Percentiles rank a stretch among this genome's conserved stretches.
These are phyloP conservation scores for Penicillium glabrum DNA, from an alignment of 2,329 filamentous ascomycete genomes.

Conservation along the genomic window DNA sequence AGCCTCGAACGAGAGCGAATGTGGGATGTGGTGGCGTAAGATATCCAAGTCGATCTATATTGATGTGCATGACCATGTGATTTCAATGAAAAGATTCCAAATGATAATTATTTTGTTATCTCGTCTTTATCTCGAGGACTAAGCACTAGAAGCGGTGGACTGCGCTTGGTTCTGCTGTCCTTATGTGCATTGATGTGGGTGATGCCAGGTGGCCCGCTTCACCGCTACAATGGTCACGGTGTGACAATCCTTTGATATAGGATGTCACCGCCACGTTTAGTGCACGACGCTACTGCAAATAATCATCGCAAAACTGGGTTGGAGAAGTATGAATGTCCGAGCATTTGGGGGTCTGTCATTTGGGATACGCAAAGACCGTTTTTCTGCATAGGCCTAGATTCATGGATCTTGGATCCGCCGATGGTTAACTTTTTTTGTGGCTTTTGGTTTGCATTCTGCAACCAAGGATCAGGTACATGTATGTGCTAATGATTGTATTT, in stretches of 20 bases:
- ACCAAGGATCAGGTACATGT: background rate
- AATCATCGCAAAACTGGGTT: slow-evolving; percentile 4
- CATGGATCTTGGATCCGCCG: background rate
- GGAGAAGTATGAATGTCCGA: background rate
- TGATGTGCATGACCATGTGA: background rate
- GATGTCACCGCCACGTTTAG: slow-evolving; percentile 27
- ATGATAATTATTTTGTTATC: background rate
- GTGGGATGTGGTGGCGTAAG: background rate
- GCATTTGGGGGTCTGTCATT: slow-evolving; percentile 3
- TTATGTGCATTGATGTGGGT: background rate
- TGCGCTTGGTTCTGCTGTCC: background rate
- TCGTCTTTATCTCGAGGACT: too few relatives aligned
- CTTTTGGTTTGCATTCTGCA: background rate
- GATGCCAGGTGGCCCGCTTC: slow-evolving; percentile 8
- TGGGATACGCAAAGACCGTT: background rate
- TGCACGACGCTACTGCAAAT: slow-evolving; percentile 22
- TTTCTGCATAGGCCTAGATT: background rate
- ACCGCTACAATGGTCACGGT: slow-evolving; percentile 20
- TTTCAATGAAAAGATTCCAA: background rate
- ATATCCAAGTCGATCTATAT: background rate
- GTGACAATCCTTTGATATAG: slow-evolving; percentile 8
- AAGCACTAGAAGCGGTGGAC: background rate
- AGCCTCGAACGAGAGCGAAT: background rate
- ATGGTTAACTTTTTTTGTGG: background rate
- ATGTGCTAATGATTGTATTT: background rate